Percentiles rank a stretch among this genome's conserved stretches.
Conservation (phyloP, 306 rosid genomes). For the Abrus precatorius region DNA sequence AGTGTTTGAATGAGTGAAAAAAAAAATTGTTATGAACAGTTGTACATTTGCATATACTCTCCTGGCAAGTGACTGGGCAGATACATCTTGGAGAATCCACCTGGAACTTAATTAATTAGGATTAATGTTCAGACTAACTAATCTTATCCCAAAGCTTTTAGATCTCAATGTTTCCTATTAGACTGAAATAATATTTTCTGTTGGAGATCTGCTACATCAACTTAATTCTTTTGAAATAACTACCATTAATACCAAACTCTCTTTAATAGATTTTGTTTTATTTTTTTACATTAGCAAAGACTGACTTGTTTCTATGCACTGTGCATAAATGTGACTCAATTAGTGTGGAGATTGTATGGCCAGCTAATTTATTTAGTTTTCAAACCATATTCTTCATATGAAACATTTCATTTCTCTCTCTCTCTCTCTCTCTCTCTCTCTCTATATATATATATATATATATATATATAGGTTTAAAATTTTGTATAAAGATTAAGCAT, state of each 20-base stretch:
- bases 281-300: background rate
- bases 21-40: slow-evolving; percentile 17
- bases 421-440: too few relatives aligned
- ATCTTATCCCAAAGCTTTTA: slow-evolving; percentile 31
- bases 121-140: slow-evolving; percentile 17
- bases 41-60: slow-evolving; percentile 32
- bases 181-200: background rate
- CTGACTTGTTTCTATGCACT: slow-evolving; percentile 29
- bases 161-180: slow-evolving; percentile 21
- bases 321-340: slow-evolving; percentile 29
- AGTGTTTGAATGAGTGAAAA: background rate
- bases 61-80: slow-evolving; percentile 39
- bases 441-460: too few relatives aligned
- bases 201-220: slow-evolving; percentile 1
- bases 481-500: too few relatives aligned
- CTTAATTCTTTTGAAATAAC: slow-evolving; percentile 9
- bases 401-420: slow-evolving; percentile 2
- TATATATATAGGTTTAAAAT: too few relatives aligned
- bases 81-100: slow-evolving; percentile 37
- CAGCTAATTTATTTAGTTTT: slow-evolving; percentile 14
- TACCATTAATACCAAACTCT: slow-evolving; percentile 16
- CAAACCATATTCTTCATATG: slow-evolving; percentile 13
- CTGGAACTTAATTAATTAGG: slow-evolving; percentile 42
- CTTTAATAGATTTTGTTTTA: background rate
- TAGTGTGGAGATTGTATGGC: background rate